Evolutionary conservation across 306 rosid species (phyloP), one percentile per base, ranked within the genome.

Genomic region (Cucurbita maxima): DNA sequence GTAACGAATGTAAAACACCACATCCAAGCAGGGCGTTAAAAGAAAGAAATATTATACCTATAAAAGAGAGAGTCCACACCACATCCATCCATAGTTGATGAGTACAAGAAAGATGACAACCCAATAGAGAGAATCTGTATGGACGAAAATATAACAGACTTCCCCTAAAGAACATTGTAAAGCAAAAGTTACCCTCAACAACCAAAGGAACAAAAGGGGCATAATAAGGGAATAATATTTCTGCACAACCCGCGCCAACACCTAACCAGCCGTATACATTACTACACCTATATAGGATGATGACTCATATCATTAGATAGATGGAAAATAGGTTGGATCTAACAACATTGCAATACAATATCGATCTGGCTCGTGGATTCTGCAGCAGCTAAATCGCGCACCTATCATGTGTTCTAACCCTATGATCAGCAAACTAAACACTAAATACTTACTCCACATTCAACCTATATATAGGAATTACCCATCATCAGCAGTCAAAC

Each of bases 221-320:
- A 30, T 2, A 86, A 66, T 25, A 25, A 70, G 58, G 59, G 45
- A 30, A 68, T 47, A 70, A 50, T 30, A 30, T 51, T 82, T 86
- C 92, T 89, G 92, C 97, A 89, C 97, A 89, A 44, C 80, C 83
- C 82, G 69, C 84, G 70, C 83, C 85, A 53, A 79, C 82, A 84
- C 86, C 74, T 70, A 70, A 50, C 77, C 87, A 70, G 30, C 77
- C 87, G 88, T 78, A 86, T 77, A 77, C 72, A 83, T 80, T 82
- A 84, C 92, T 82, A 84, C 90, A 76, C 88, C 92, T 80, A 85
- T 70, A 70, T 70, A 70, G 76, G 80, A 64, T 41, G 80, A 64
- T 41, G 83, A 84, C 82, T 82, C 82, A 81, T 84, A 48, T 48
- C 53, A 48, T 83, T 30, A 30, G 77, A 78, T 55, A 78, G 78